Evolutionary conservation across 352 stramenopile genomes (phyloP).

Genomic region (Globisporangium paddicum): DNA sequence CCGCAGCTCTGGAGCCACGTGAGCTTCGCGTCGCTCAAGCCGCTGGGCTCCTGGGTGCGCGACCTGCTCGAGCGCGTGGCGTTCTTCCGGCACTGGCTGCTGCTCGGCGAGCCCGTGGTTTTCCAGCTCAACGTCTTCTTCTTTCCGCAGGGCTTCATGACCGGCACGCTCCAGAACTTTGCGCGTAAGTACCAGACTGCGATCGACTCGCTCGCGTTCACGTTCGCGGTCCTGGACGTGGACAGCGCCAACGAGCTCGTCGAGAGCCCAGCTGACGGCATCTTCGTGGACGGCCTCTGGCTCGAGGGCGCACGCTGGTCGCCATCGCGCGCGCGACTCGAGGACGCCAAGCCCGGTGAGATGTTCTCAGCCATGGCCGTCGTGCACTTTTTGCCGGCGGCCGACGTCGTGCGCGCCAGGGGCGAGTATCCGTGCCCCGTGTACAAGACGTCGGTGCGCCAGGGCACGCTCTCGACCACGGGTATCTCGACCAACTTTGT

Average conservation of each 20-base stretch:
- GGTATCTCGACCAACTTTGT: slow-evolving; percentile 95
- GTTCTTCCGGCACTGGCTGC: slow-evolving; percentile 92
- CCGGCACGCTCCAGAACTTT: slow-evolving; percentile 92
- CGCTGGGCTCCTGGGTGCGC: slow-evolving; percentile 89
- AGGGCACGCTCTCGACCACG: slow-evolving; percentile 90
- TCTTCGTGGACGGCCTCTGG: slow-evolving; percentile 91
- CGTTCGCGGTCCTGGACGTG: slow-evolving; percentile 80
- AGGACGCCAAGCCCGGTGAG: slow-evolving; percentile 84
- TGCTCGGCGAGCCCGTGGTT: slow-evolving; percentile 84
- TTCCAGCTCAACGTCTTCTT: slow-evolving; percentile 94
- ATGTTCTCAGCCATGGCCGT: slow-evolving; percentile 91
- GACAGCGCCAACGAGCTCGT: slow-evolving; percentile 48
- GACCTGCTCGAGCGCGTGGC: slow-evolving; percentile 85
- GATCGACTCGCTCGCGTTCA: slow-evolving; percentile 93
- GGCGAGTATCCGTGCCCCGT: slow-evolving; percentile 89
- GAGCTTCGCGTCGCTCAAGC: slow-evolving; percentile 92
- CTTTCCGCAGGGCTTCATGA: slow-evolving; percentile 97
- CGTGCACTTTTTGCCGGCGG: slow-evolving; percentile 88
- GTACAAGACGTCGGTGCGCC: slow-evolving; percentile 93
- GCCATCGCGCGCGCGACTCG: slow-evolving; percentile 45
- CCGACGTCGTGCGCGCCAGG: slow-evolving; percentile 59
- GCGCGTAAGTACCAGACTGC: slow-evolving; percentile 93
- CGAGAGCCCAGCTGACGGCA: slow-evolving; percentile 81
- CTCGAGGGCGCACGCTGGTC: slow-evolving; percentile 89
- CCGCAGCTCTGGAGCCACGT: slow-evolving; percentile 86